Percentiles rank a stretch among this genome's conserved stretches.
Conservation (phyloP, 1,284 basidiomycete species). For the Tranzscheliella williamsii region DNA sequence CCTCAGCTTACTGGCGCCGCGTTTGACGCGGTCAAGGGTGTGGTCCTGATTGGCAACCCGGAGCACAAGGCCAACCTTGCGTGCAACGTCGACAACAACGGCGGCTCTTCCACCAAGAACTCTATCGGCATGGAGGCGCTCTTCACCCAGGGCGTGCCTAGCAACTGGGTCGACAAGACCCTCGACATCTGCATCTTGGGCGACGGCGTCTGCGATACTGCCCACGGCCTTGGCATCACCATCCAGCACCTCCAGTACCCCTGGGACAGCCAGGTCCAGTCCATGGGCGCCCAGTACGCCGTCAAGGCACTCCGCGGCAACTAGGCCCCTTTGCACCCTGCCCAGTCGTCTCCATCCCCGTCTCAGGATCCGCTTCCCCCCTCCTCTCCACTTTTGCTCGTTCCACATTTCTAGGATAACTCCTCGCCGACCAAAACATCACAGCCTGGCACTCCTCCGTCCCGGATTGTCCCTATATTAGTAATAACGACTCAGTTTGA, state of each 20-base stretch:
- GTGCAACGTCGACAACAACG: slow-evolving; percentile 54
- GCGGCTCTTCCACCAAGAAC: slow-evolving; percentile 42
- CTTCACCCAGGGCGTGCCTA: slow-evolving; percentile 29
- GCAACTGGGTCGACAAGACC: slow-evolving; percentile 49
- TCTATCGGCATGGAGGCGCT: slow-evolving; percentile 29
- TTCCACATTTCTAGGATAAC: too few species aligned
- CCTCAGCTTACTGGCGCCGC: slow-evolving; percentile 27
- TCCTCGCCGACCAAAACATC: too few species aligned
- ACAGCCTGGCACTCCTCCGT: too few species aligned
- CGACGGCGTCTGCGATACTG: slow-evolving; percentile 55
- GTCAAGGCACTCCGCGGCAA: slow-evolving; percentile 30
- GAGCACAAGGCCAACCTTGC: slow-evolving; percentile 47
- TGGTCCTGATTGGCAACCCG: slow-evolving; percentile 58
- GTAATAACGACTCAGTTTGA: too few species aligned
- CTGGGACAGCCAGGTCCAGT: slow-evolving; percentile 31
- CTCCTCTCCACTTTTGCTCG: too few species aligned
- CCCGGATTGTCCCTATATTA: too few species aligned
- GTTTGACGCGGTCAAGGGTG: slow-evolving; percentile 54
- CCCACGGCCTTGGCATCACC: slow-evolving; percentile 44
- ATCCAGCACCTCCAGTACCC: slow-evolving; percentile 47
- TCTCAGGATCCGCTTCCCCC: too few species aligned
- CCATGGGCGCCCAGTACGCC: slow-evolving; percentile 36
- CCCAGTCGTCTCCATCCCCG: too few species aligned
- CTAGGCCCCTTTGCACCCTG: too few species aligned
- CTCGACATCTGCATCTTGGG: slow-evolving; percentile 55